Percentiles rank a stretch among this genome's conserved stretches.
phyloP scores from a whole-genome alignment of 768 basidiomycete species.

The Lactarius hatsudake region DNA sequence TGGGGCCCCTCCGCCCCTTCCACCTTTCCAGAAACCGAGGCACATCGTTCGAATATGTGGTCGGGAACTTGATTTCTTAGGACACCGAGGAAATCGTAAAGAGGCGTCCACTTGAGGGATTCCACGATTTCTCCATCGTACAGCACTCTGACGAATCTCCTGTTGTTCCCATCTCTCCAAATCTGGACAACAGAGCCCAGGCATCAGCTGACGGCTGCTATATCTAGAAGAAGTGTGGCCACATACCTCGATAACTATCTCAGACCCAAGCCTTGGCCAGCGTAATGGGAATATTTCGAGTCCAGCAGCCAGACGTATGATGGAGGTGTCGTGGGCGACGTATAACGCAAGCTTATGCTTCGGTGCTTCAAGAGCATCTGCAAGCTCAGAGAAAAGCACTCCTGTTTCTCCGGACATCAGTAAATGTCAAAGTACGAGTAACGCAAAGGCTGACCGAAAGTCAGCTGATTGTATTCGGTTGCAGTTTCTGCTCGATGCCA shows the following conservation, averaged over 20 bases:
- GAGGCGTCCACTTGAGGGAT: slow-evolving; percentile 36
- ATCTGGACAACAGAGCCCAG: slow-evolving; percentile 32
- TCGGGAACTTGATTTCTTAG: slow-evolving; percentile 37
- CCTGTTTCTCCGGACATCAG: slow-evolving; percentile 28
- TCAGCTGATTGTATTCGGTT: slow-evolving; percentile 40
- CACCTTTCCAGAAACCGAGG: background rate
- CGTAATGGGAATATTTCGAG: slow-evolving; percentile 37
- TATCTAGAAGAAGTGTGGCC: background rate
- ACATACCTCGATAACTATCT: slow-evolving; percentile 39
- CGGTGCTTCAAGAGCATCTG: slow-evolving; percentile 36
- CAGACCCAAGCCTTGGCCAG: slow-evolving; percentile 48
- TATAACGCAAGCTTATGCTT: slow-evolving; percentile 39
- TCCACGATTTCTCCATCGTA: slow-evolving; percentile 42
- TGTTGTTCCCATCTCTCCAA: slow-evolving; percentile 33
- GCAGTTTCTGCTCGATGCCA: slow-evolving; percentile 47
- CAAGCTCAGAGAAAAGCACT: slow-evolving; percentile 44
- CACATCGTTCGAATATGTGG: slow-evolving; percentile 33
- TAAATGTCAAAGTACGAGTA: background rate
- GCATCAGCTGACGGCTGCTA: background rate
- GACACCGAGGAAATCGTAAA: slow-evolving; percentile 37
- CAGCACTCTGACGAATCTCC: slow-evolving; percentile 41
- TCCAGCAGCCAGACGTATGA: slow-evolving; percentile 38
- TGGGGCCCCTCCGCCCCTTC: too few species aligned
- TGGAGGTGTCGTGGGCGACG: slow-evolving; percentile 46
- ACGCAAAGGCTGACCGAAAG: slow-evolving; percentile 36